A percentile compares a stretch with the other conserved stretches of the same genome.
Conservation (phyloP, 164 flowering plant genomes). For the Vitis labrusca region DNA sequence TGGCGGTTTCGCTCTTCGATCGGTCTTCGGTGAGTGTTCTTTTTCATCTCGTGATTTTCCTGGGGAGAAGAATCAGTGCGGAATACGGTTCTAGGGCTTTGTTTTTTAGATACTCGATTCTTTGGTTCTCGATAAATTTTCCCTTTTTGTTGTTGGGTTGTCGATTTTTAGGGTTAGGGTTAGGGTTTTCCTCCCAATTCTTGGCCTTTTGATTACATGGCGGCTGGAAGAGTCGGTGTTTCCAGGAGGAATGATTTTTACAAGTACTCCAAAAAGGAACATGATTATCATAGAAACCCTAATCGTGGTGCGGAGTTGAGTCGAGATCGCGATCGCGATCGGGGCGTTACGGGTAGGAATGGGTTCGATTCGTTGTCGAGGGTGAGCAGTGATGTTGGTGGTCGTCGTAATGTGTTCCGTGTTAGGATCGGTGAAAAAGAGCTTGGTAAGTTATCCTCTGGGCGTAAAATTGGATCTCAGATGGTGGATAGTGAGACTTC, state of each 20-base stretch:
- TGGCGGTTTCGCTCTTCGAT: no score
- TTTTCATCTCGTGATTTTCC: no score
- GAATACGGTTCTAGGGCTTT: no score
- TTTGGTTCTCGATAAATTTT: no score
- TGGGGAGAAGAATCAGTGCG: no score
- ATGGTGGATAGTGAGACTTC: not conserved
- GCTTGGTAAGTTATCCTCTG: not conserved
- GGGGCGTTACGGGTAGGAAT: not conserved
- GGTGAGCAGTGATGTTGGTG: no score
- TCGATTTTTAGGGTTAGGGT: no score
- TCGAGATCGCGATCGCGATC: not conserved
- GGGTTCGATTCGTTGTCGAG: not conserved
- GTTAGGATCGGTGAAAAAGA: not conserved
- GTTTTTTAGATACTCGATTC: no score
- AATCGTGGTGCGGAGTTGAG: constrained; percentile 1
- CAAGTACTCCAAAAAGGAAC: constrained; percentile 11
- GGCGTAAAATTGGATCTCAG: not conserved
- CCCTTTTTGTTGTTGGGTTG: no score
- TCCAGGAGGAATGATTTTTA: constrained; percentile 17
- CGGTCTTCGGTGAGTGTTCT: no score
- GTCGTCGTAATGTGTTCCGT: not conserved
- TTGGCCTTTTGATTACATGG: constrained; percentile 29
- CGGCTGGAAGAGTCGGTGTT: constrained; percentile 35
- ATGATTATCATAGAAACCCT: constrained; percentile 6
- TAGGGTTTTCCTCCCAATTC: no score